These are phyloP conservation scores for Neurospora africana DNA, from an alignment of 495 filamentous ascomycete genomes.

Conservation along the genomic window DNA sequence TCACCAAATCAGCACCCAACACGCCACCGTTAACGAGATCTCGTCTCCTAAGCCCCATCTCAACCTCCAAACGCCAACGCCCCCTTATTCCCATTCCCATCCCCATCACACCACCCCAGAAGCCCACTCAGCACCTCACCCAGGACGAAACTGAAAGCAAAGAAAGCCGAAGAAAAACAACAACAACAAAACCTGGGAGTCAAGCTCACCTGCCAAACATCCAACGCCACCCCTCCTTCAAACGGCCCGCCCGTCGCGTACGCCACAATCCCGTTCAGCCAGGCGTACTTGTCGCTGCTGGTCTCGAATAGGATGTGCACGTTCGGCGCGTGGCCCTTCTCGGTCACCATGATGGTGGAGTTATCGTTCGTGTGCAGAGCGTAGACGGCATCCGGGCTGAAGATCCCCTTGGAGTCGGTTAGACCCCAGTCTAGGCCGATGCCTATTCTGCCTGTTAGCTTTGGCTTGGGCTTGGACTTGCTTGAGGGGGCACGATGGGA, in stretches of 20 bases:
- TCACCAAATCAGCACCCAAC: too few relatives aligned
- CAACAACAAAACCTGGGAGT: not conserved
- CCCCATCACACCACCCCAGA: too few relatives aligned
- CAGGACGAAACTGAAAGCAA: not conserved
- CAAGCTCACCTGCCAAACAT: slow-evolving; percentile 32
- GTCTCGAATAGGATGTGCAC: slow-evolving; percentile 15
- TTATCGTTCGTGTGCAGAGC: slow-evolving; percentile 10
- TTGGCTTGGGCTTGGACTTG: too few relatives aligned
- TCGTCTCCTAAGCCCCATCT: too few relatives aligned
- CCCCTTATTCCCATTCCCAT: too few relatives aligned
- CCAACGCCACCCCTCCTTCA: slow-evolving; percentile 8
- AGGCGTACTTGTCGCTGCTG: slow-evolving; percentile 7
- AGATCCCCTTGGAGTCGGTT: slow-evolving; percentile 9
- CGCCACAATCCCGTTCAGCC: slow-evolving; percentile 9
- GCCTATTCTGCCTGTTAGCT: slow-evolving; percentile 1
- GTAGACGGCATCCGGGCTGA: slow-evolving; percentile 15
- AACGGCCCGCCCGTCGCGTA: slow-evolving; percentile 3
- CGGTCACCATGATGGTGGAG: slow-evolving; percentile 10
- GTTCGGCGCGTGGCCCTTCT: slow-evolving; percentile 9
- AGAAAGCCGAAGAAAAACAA: not conserved
- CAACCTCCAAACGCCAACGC: too few relatives aligned
- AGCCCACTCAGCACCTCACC: not conserved
- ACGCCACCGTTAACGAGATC: too few relatives aligned
- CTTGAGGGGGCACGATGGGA: too few relatives aligned
- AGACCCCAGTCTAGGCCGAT: slow-evolving; percentile 15